Percentiles rank a stretch among this genome's conserved stretches.
Conservation (phyloP, 139 green algal genomes). For the Auxenochlorella protothecoides region DNA sequence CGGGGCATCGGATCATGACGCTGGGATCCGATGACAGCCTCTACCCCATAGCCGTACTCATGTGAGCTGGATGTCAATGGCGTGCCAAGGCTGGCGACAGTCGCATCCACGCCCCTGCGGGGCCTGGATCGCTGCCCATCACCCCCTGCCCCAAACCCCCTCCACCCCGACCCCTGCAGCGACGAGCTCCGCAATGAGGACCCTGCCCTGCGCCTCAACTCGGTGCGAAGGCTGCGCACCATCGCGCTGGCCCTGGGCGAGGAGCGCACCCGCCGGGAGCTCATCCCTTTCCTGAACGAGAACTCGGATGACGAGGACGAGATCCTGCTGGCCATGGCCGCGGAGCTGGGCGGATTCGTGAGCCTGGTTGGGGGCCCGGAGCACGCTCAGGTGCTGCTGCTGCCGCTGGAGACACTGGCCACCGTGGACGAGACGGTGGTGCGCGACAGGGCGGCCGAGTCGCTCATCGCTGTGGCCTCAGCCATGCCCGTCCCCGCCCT, state of each 20-base stretch:
- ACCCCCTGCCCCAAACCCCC: no score
- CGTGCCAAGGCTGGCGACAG: neutral
- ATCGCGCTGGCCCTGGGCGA: constrained; percentile 92
- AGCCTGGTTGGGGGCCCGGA: constrained; percentile 78
- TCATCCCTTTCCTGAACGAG: constrained; percentile 96
- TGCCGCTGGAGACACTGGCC: constrained; percentile 83
- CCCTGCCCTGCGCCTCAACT: constrained; percentile 82
- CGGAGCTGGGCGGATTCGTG: constrained; percentile 94
- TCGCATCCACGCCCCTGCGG: neutral
- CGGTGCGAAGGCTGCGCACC: constrained; percentile 75
- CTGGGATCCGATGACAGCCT: constrained; percentile 17
- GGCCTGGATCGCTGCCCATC: no score
- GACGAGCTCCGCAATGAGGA: constrained; percentile 93
- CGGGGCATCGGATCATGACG: neutral
- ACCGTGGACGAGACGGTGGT: constrained; percentile 98
- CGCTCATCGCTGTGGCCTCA: constrained; percentile 62
- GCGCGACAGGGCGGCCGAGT: constrained; percentile 85
- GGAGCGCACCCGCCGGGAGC: constrained; percentile 84
- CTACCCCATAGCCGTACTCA: constrained; percentile 80
- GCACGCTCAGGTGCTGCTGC: constrained; percentile 71
- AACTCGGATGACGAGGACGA: constrained; percentile 89
- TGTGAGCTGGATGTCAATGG: constrained; percentile 37
- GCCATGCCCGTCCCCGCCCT: constrained; percentile 59
- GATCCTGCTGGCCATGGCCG: constrained; percentile 91
- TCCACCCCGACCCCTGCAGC: constrained; percentile 30